Evolutionary conservation across 208 protist species (phyloP), one percentile per base, ranked within the genome.

Genomic region (Blastocrithidia nonstop): DNA sequence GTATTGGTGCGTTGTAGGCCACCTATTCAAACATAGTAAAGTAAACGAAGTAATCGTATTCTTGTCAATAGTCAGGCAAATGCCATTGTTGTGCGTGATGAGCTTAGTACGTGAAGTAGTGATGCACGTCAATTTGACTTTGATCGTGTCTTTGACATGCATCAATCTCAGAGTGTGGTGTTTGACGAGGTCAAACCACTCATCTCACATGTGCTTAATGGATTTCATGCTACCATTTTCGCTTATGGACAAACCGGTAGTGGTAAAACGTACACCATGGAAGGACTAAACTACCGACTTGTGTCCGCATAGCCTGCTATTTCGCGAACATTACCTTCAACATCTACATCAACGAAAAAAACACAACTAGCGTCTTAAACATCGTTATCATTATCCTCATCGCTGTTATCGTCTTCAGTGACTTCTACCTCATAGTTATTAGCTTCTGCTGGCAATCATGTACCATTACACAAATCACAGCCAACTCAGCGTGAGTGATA

Each of bases 181-280:
- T 88, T 90, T 48, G 61, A 63, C 9, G 72, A 88, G 31, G 64
- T 88, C 0, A 44, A 43, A 0, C 85, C 80, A 13, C 47, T 93
- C 8, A 55, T 90, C 13, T 71, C 88, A n/a, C 85, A 90, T 45
- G 78, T 80, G 6, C 68, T 93, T 15, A 62, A 85, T 28, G 85
- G 85, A 3, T 71, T 88, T 29, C 78, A 90, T 51, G 79, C 83
- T 1, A 93, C 76, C 6, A 61, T 95, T 0, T 91, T 95, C 43
- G 79, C 78, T 23, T 95, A 95, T 29, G 87, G 87, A 1, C 82
- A 93, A 51, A 95, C 87, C 1, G 82, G 82, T n/a, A 86, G 77
- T 38, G 87, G 87, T 15, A 95, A 95, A 54, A 93, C 81, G 8
- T 68, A 72, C 61, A 95, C 87, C 13, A 87, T 93, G 65, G 80